Evolutionary conservation across 1,284 basidiomycete species (phyloP), one percentile per base, ranked within the genome.

Genomic region (Inonotus obliquus): DNA sequence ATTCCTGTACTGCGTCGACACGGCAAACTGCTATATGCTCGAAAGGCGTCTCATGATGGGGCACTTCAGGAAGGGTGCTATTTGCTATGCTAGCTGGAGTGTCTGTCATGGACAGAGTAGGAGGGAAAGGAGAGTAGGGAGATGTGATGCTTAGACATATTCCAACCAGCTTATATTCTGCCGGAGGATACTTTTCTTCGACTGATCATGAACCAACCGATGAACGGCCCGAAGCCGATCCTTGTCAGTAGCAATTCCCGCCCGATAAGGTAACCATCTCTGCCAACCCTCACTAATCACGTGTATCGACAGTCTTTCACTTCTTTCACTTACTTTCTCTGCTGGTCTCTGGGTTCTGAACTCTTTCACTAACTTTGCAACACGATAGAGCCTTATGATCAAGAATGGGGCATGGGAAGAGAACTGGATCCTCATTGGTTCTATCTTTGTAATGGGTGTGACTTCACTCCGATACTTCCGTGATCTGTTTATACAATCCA

Each of bases 1-100:
- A 68, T 60, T 74, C 72, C 21, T 68, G 62, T 25, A 72, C 67
- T 32, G 56, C 47, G n/a, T 63, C 41, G 25, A 63, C 51, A 47
- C 35, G 19, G 4, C 52, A 37, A 7, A 59, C 47, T 35, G 56
- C 52, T 37, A 63, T 49, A 35, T 63, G 61, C 41, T 63, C 61
- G 21, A 51, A 62, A 17, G 60, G 60, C 11, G 60, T 57, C 47
- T 62, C 60, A n/a, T 39, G 39, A 11, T 55, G 53, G 39, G 17
- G 17, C 9, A 57, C 54, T 14, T 48, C 60, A 32, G 60, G 32
- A 19, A 57, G 54, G 6, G 60, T 62, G 29, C 41, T 25, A 45
- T 27, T 54, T 37, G 51, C 38, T 7, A 19, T 38, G 27, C 51
- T 53, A 25, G 25, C 41, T 13, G 59, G 59, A 9, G 59, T 60